A percentile compares a stretch with the other conserved stretches of the same genome.
phyloP scores from a whole-genome alignment of 257 asterid genomes.

The Lycium barbarum region DNA sequence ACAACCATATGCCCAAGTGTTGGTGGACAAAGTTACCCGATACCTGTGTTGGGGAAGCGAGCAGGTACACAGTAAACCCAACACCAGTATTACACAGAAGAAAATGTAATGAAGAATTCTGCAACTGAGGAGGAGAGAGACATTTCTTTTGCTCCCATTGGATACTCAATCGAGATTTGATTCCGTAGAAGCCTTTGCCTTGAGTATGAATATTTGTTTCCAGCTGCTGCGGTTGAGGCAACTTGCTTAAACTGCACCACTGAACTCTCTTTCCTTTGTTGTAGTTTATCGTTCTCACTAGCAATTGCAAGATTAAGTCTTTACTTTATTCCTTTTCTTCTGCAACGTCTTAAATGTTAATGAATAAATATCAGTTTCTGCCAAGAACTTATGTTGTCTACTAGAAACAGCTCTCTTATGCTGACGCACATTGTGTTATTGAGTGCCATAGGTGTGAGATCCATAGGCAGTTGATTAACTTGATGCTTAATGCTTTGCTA shows the following conservation, averaged over 20 bases:
- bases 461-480: not conserved
- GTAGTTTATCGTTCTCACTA: not conserved
- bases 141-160: not conserved
- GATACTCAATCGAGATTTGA: not conserved
- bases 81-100: not conserved
- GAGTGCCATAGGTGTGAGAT: not conserved
- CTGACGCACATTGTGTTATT: not conserved
- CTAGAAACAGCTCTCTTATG: not conserved
- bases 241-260: not conserved
- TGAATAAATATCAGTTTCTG: not conserved
- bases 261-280: not conserved
- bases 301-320: not conserved
- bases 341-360: not conserved
- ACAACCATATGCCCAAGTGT: not conserved
- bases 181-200: not conserved
- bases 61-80: not conserved
- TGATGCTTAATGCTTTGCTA: slow-evolving; percentile 19
- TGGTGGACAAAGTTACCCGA: not conserved
- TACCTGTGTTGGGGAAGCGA: not conserved
- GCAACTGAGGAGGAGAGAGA: not conserved
- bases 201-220: not conserved
- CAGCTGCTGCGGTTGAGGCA: not conserved
- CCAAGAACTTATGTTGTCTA: not conserved
- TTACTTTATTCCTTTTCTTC: not conserved
- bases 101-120: not conserved